A percentile compares a stretch with the other conserved stretches of the same genome.
Evolutionary conservation across 306 rosid genomes (phyloP).

Genomic region (Dryas drummondii): DNA sequence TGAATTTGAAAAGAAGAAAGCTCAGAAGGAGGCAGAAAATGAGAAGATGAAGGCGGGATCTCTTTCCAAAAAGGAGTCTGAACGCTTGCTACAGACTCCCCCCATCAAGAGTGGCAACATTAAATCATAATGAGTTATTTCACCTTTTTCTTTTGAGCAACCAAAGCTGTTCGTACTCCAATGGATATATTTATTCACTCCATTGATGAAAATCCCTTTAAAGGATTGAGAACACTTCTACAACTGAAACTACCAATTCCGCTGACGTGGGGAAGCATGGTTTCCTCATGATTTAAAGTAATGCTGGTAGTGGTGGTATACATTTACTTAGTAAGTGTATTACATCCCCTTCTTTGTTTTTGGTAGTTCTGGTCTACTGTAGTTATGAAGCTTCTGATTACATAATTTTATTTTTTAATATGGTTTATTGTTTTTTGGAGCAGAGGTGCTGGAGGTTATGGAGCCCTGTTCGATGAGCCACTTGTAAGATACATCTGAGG

Average conservation of each 20-base stretch:
- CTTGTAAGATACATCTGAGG: slow-evolving; percentile 9
- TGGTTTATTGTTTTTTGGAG: slow-evolving; percentile 29
- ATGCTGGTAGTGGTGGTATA: slow-evolving; percentile 19
- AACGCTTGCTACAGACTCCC: slow-evolving; percentile 39
- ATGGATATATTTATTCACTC: background rate
- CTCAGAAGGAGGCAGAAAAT: slow-evolving; percentile 62
- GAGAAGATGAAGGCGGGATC: slow-evolving; percentile 48
- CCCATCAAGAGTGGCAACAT: slow-evolving; percentile 47
- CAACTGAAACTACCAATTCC: slow-evolving; percentile 15
- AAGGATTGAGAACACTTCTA: slow-evolving; percentile 21
- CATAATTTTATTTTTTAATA: background rate
- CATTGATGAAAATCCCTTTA: slow-evolving; percentile 6
- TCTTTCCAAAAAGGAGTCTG: slow-evolving; percentile 45
- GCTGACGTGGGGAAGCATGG: slow-evolving; percentile 15
- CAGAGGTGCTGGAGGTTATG: slow-evolving; percentile 35
- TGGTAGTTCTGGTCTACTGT: slow-evolving; percentile 10
- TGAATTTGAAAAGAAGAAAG: slow-evolving; percentile 63
- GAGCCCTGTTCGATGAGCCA: slow-evolving; percentile 28
- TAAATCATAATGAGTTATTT: slow-evolving; percentile 23
- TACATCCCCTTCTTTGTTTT: background rate
- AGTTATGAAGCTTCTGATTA: slow-evolving; percentile 12
- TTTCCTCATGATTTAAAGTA: slow-evolving; percentile 5
- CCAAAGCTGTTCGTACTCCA: slow-evolving; percentile 18
- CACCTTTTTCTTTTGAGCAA: slow-evolving; percentile 8
- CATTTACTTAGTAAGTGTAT: slow-evolving; percentile 20